Evolutionary conservation across 1,284 basidiomycete species (phyloP), one percentile per base, ranked within the genome.

Genomic region (Marasmius tenuissimus): DNA sequence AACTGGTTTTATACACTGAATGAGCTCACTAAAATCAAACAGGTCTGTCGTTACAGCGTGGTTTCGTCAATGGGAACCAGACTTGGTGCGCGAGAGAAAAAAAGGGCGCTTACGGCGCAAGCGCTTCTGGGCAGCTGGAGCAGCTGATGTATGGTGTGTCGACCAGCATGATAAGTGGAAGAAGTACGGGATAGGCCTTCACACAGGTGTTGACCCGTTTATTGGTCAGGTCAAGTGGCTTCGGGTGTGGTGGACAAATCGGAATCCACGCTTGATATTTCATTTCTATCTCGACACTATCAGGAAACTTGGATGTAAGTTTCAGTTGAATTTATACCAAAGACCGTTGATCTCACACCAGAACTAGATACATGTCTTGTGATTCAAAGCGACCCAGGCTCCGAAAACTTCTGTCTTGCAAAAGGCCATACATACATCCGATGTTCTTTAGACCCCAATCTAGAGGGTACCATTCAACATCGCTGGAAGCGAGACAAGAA

Each of bases 191-290:
- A 22, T 56, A 5, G 59, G 48, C 33, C 59, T 78, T 0, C 77
- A 80, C 61, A 59, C 68, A 27, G 67, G 73, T 1, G 47, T 73
- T 20, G 74, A 78, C 37, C 69, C 73, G 1, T 72, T 68, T 45
- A 65, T 48, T 2, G 57, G 57, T 6, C 22, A 48, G n/a, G 51
- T 59, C 33, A 18, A 27, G 18, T 59, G 57, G 57, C 34, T 59
- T 12, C 38, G 38, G 35, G 37, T 59, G 6, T 59, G 45, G 57
- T 50, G 34, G 33, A 59, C 45, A 4, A 51, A 51, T 37, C 48
- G 12, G 9, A 59, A 59, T 47, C 61, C 56, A 8, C 37, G 54
- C 22, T 20, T 59, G 1, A 55, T 59, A 22, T 22, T 22, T 11
- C 35, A 18, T 4, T 62, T 54, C 48, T 62, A 50, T 56, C 42